Evolutionary conservation across 2,329 filamentous ascomycete species (phyloP).

Genomic region (Diaporthe caulivora): DNA sequence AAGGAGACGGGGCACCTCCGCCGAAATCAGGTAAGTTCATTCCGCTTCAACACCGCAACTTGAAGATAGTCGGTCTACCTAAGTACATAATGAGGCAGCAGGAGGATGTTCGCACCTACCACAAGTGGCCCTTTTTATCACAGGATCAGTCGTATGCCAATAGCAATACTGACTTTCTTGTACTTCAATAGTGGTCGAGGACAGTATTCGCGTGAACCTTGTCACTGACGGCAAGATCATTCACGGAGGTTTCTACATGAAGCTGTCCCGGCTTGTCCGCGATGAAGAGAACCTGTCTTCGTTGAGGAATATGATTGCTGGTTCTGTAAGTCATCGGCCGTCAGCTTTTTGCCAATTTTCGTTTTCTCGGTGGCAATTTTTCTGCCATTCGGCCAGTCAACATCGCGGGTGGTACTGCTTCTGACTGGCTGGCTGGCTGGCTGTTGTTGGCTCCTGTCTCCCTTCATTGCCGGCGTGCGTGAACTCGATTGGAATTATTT

Average conservation of each 20-base stretch:
- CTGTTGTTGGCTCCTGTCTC: no score
- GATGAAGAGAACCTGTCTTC: neutral
- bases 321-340: neutral
- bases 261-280: neutral
- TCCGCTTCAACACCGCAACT: neutral
- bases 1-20: neutral
- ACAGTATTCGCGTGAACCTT: neutral
- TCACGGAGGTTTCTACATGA: slow-evolving; percentile 1
- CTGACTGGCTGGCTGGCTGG: no score
- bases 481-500: neutral
- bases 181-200: neutral
- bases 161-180: neutral
- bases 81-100: no score
- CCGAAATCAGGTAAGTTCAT: neutral
- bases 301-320: neutral
- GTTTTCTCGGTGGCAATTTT: no score
- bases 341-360: no score
- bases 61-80: no score
- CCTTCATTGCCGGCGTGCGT: no score
- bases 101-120: neutral
- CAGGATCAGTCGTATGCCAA: neutral
- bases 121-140: no score
- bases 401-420: no score
- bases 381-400: no score
- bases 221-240: neutral